phyloP scores from a whole-genome alignment of 148 eudicot genomes.

The Rhododendron henanense region DNA sequence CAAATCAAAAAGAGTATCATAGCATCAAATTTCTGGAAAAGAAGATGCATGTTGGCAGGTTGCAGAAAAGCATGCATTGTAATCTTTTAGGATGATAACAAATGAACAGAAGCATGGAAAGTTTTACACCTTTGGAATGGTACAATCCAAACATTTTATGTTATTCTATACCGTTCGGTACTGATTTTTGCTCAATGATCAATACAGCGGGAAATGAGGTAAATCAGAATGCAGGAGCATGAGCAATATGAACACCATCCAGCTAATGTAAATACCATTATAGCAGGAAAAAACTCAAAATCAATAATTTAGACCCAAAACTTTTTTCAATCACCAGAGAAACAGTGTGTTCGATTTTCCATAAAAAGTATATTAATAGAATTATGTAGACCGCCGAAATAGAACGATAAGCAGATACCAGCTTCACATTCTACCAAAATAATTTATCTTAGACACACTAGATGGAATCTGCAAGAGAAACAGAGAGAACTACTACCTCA shows the following conservation, averaged over 20 bases:
- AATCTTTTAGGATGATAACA: neutral
- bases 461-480: neutral
- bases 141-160: neutral
- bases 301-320: neutral
- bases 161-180: neutral
- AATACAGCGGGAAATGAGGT: neutral
- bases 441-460: neutral
- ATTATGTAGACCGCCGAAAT: neutral
- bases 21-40: neutral
- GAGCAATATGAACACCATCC: neutral
- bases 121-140: neutral
- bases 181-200: neutral
- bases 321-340: neutral
- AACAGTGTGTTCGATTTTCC: neutral
- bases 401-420: neutral
- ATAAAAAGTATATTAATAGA: neutral
- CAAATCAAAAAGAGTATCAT: neutral
- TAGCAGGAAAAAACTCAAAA: neutral
- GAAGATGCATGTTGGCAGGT: neutral
- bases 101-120: neutral
- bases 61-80: neutral
- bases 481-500: neutral
- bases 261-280: neutral
- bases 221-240: neutral
- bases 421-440: neutral